These are phyloP conservation scores for Sicyos baderoa DNA, from an alignment of 306 rosid genomes.

Conservation along the genomic window DNA sequence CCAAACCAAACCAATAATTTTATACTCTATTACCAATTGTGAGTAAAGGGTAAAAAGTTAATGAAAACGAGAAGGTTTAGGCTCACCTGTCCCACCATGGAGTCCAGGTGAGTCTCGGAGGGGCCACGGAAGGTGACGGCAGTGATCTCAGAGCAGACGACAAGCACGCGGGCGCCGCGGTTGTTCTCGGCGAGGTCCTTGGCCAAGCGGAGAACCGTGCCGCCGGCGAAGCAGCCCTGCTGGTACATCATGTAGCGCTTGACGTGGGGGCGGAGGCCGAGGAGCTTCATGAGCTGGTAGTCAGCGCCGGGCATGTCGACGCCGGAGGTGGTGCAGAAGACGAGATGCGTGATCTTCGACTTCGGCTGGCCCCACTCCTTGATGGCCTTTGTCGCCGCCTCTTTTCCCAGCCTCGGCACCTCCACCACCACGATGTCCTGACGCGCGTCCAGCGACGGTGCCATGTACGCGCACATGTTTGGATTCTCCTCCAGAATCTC, in stretches of 20 bases:
- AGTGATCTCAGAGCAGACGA: slow-evolving; percentile 56
- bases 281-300: slow-evolving; percentile 49
- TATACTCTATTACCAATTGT: too few relatives aligned
- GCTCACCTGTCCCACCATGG: slow-evolving; percentile 31
- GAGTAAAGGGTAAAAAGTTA: too few relatives aligned
- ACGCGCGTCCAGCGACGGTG: slow-evolving; percentile 46
- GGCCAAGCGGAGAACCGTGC: slow-evolving; percentile 53
- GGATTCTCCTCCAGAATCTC: slow-evolving; percentile 41
- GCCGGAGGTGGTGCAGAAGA: slow-evolving; percentile 55
- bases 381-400: slow-evolving; percentile 45
- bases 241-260: slow-evolving; percentile 62
- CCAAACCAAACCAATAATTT: too few relatives aligned
- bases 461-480: slow-evolving; percentile 44
- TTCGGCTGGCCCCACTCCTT: slow-evolving; percentile 62
- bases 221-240: slow-evolving; percentile 61
- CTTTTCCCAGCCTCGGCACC: slow-evolving; percentile 49
- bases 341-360: slow-evolving; percentile 48
- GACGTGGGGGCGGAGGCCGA: slow-evolving; percentile 49
- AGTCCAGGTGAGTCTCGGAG: slow-evolving; percentile 41
- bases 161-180: slow-evolving; percentile 44
- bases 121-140: slow-evolving; percentile 64
- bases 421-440: slow-evolving; percentile 54
- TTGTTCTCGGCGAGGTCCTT: slow-evolving; percentile 60
- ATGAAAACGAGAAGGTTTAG: too few relatives aligned
- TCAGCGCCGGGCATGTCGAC: slow-evolving; percentile 66